Conservation (phyloP, 2,329 filamentous ascomycete species). For the Berkeleyomyces basicola region DNA sequence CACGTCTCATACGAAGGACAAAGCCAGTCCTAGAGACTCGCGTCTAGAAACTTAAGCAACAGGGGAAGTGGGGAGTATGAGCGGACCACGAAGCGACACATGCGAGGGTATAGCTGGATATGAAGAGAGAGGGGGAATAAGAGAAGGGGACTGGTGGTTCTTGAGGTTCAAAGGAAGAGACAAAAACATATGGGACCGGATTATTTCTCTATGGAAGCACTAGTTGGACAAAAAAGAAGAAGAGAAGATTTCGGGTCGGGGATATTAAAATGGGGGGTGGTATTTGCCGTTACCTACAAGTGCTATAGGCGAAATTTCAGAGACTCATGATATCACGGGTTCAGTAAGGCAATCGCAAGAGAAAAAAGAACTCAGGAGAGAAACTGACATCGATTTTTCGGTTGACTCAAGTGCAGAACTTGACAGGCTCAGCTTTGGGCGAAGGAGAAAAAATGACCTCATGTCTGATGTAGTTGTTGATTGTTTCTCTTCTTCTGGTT, state of each 20-base stretch:
- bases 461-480: neutral
- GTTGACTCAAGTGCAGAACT: neutral
- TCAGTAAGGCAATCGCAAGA: neutral
- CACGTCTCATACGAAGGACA: neutral
- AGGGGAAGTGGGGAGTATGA: neutral
- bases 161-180: neutral
- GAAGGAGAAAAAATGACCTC: neutral
- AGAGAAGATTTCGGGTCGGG: too few species aligned
- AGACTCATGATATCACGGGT: neutral
- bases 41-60: neutral
- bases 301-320: neutral
- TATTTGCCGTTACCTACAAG: too few species aligned
- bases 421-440: too few species aligned
- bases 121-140: neutral
- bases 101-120: neutral
- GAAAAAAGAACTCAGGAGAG: neutral
- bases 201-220: too few species aligned
- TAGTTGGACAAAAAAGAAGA: too few species aligned
- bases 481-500: neutral
- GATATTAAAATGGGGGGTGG: too few species aligned
- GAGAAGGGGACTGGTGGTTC: neutral
- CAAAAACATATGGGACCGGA: too few species aligned
- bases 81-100: neutral
- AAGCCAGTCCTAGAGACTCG: neutral
- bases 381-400: neutral